phyloP scores from a whole-genome alignment of 768 basidiomycete genomes.

The Naganishia friedmannii region DNA sequence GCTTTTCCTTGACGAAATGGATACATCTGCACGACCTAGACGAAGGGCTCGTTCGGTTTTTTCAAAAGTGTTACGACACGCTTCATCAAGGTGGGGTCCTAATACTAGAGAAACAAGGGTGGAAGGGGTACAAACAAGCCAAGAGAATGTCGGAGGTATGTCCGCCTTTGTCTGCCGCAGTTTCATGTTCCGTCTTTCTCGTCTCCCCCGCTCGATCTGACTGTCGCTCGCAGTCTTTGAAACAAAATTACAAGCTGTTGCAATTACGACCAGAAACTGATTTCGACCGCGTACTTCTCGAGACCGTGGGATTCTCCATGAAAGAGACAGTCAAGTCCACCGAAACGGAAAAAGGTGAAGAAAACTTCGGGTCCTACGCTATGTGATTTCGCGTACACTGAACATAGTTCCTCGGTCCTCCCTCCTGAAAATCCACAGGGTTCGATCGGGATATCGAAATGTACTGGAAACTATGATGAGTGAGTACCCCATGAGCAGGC shows the following conservation, averaged over 20 bases:
- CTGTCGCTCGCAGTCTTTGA: slow-evolving; percentile 14
- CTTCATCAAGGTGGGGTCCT: slow-evolving; percentile 34
- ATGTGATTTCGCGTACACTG: not conserved
- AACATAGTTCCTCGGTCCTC: not conserved
- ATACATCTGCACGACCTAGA: slow-evolving; percentile 41
- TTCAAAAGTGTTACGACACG: slow-evolving; percentile 30
- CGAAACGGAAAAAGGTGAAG: slow-evolving; percentile 13
- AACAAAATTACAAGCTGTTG: slow-evolving; percentile 29
- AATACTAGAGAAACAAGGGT: slow-evolving; percentile 39
- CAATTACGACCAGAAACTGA: slow-evolving; percentile 34
- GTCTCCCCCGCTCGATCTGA: not conserved
- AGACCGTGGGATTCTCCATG: slow-evolving; percentile 32
- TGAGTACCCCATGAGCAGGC: too few relatives aligned
- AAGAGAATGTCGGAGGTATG: slow-evolving; percentile 29
- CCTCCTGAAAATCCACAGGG: not conserved
- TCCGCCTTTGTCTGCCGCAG: not conserved
- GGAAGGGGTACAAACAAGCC: slow-evolving; percentile 37
- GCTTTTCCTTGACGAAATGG: slow-evolving; percentile 40
- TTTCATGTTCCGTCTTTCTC: not conserved
- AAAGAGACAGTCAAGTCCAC: slow-evolving; percentile 25
- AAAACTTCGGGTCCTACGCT: too few relatives aligned
- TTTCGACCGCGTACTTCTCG: slow-evolving; percentile 32
- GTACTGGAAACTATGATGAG: slow-evolving; percentile 13
- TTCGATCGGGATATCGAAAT: slow-evolving; percentile 21
- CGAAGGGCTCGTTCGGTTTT: slow-evolving; percentile 36